Conservation (phyloP, 371 early-diverging fungal genomes). For the Vairimorpha ceranae region DNA sequence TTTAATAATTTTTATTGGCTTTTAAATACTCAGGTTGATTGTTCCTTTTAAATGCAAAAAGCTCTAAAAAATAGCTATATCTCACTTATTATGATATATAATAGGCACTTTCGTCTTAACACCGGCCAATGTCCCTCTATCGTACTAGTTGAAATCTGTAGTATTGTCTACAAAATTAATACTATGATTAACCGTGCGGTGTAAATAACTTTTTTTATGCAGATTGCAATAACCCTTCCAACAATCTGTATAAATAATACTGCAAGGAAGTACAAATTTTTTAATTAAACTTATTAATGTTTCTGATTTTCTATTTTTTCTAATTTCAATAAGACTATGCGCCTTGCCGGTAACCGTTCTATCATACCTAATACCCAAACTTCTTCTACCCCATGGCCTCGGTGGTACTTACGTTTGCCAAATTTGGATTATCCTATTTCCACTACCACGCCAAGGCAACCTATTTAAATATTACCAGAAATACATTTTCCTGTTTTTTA, state of each 20-base stretch:
- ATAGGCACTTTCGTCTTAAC: no score
- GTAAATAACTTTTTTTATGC: not conserved
- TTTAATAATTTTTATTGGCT: no score
- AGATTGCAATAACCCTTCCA: not conserved
- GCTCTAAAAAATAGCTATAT: no score
- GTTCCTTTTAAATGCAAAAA: no score
- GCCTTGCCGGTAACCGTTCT: not conserved
- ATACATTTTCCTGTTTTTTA: not conserved
- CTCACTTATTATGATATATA: no score
- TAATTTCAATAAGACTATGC: not conserved
- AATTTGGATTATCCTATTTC: not conserved
- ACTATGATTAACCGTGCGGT: not conserved
- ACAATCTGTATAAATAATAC: not conserved
- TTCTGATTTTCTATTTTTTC: not conserved
- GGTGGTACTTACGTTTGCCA: not conserved
- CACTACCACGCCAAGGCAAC: not conserved
- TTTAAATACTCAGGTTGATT: no score
- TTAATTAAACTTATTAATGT: not conserved
- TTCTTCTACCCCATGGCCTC: not conserved
- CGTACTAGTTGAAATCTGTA: no score
- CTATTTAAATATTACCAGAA: not conserved
- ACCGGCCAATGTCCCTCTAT: no score
- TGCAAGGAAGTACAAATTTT: not conserved
- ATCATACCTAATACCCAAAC: slow-evolving; percentile 1
- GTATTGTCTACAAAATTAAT: not conserved